Conservation (phyloP, 371 early-diverging fungal genomes). For the Syncephalastrum racemosum region DNA sequence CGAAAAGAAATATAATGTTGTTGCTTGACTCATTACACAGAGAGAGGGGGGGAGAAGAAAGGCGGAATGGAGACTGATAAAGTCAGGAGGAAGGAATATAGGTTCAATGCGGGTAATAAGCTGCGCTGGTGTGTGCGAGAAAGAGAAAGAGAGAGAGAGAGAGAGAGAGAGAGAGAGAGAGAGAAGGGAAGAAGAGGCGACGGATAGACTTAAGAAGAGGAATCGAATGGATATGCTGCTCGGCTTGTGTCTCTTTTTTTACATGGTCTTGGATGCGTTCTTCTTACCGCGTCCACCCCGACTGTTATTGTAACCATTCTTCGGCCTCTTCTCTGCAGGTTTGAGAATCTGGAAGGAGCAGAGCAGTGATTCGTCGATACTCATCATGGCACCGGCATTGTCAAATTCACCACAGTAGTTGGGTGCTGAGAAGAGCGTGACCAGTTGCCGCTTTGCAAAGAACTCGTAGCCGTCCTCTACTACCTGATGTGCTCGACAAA, state of each 20-base stretch:
- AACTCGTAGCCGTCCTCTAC: conserved; percentile 99
- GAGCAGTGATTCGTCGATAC: conserved; percentile 86
- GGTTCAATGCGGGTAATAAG: no score
- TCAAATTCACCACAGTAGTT: conserved; percentile 99
- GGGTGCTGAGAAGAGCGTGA: conserved; percentile 96
- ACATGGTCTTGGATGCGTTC: conserved; percentile 13
- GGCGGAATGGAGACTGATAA: no score
- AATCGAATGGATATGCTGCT: no score
- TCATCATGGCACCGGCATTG: conserved; percentile 94
- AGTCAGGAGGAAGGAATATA: no score
- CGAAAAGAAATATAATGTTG: no score
- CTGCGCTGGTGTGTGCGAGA: no score
- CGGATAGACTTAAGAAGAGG: no score
- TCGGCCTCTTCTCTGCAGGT: conserved; percentile 31
- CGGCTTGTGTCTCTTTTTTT: conserved; percentile 1
- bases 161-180: no score
- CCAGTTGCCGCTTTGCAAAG: conserved; percentile 89
- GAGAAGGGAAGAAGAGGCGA: no score
- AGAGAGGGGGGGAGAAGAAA: no score
- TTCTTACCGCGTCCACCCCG: conserved; percentile 21
- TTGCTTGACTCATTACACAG: no score
- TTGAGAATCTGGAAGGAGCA: conserved; percentile 77
- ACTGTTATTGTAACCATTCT: conserved; percentile 21
- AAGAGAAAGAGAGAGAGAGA: no score
- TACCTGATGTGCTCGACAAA: conserved; percentile 97